Conservation (phyloP, 441 rosid species). For the Bruguiera hainesii region DNA sequence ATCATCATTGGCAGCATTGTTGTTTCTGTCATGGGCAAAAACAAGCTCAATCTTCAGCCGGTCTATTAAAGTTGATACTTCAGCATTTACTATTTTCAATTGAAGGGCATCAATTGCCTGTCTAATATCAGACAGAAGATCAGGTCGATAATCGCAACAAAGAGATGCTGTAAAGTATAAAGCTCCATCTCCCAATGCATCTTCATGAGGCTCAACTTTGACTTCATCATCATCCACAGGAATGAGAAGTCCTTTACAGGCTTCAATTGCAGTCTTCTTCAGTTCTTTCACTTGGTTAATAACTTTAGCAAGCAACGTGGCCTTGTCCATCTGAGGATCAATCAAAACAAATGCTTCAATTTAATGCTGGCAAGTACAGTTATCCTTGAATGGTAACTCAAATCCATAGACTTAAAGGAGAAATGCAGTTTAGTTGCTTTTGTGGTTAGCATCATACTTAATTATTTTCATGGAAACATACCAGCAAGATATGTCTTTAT, state of each 20-base stretch:
- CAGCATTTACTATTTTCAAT: slow-evolving; percentile 31
- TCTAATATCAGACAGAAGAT: slow-evolving; percentile 40
- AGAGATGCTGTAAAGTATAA: slow-evolving; percentile 33
- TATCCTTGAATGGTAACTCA: background rate
- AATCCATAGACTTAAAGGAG: background rate
- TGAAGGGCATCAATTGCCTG: slow-evolving; percentile 36
- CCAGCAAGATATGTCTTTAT: slow-evolving; percentile 25
- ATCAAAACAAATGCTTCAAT: background rate
- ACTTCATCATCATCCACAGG: slow-evolving; percentile 47
- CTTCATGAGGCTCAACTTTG: slow-evolving; percentile 33
- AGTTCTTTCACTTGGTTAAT: slow-evolving; percentile 35
- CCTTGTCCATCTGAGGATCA: slow-evolving; percentile 52
- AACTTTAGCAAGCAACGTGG: slow-evolving; percentile 51
- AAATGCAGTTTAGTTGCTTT: background rate
- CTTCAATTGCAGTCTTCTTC: slow-evolving; percentile 32
- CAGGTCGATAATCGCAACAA: slow-evolving; percentile 45
- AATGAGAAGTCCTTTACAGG: slow-evolving; percentile 33
- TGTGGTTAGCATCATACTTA: slow-evolving; percentile 4
- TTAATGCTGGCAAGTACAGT: slow-evolving; percentile 8
- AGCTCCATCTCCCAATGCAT: slow-evolving; percentile 17
- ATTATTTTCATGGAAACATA: slow-evolving; percentile 16
- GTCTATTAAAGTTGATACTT: slow-evolving; percentile 45
- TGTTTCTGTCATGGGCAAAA: slow-evolving; percentile 25
- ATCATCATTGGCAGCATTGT: slow-evolving; percentile 20
- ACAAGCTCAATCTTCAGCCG: slow-evolving; percentile 42